Evolutionary conservation across 2,329 filamentous ascomycete genomes (phyloP).

Genomic region (Fusarium falciforme): DNA sequence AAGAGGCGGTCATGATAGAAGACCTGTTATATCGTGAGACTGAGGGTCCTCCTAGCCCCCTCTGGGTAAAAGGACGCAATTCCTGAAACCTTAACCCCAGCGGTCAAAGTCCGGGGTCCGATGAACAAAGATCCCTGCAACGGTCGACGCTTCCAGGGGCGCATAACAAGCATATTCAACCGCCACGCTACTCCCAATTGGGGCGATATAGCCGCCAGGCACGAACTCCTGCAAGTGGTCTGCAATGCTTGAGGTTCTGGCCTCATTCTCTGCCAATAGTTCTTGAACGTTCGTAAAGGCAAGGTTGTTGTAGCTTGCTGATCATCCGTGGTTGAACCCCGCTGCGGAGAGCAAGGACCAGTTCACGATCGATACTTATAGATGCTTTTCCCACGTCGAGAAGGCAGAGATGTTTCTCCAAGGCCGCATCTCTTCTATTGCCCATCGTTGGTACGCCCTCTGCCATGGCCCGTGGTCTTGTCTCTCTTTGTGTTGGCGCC

Average conservation of each 20-base stretch:
- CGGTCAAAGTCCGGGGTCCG: not conserved
- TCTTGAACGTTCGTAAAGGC: not conserved
- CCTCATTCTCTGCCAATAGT: not conserved
- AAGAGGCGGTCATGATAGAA: not conserved
- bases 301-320: not conserved
- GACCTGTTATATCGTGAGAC: not conserved
- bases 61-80: not conserved
- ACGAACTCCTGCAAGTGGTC: not conserved
- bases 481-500: slow-evolving; percentile 26
- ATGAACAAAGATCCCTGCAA: not conserved
- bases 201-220: not conserved
- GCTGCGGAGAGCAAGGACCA: not conserved
- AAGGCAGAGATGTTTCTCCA: not conserved
- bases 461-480: slow-evolving; percentile 30
- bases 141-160: not conserved
- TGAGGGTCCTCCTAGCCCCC: not conserved
- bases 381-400: not conserved
- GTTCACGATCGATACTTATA: not conserved
- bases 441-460: not conserved
- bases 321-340: not conserved
- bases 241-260: not conserved
- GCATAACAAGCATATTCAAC: not conserved
- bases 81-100: not conserved
- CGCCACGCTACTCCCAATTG: not conserved
- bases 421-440: not conserved